These are phyloP conservation scores for Diplosphaera chodatii DNA, from an alignment of 139 green algal species.

Conservation along the genomic window DNA sequence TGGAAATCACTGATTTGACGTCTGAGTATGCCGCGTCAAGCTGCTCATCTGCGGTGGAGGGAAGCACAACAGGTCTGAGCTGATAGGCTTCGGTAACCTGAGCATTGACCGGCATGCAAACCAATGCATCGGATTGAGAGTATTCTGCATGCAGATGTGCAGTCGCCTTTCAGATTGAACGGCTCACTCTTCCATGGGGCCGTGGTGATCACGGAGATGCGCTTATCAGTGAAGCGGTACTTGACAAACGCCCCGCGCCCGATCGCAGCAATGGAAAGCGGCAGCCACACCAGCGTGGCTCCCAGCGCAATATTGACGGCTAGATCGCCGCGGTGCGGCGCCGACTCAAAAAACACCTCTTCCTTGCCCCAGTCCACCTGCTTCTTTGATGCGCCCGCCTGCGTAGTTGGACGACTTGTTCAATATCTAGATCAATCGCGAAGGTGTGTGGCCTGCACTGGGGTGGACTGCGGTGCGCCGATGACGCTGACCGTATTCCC, in stretches of 20 bases:
- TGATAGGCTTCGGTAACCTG: no score
- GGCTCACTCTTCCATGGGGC: constrained; percentile 87
- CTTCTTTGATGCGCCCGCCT: constrained; percentile 1
- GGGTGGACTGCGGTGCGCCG: no score
- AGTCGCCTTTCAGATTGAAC: no score
- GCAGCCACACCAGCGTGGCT: constrained; percentile 75
- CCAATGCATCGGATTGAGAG: no score
- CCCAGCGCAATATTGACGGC: constrained; percentile 75
- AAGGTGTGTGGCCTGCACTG: no score
- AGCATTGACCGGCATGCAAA: no score
- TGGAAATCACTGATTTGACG: constrained; percentile 64
- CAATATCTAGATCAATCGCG: no score
- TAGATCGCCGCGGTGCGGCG: constrained; percentile 65
- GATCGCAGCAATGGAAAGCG: constrained; percentile 69
- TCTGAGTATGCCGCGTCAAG: constrained; percentile 55
- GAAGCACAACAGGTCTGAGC: no score
- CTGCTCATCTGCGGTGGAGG: no score
- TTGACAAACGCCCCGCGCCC: constrained; percentile 74
- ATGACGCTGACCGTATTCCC: no score
- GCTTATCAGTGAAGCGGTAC: constrained; percentile 82
- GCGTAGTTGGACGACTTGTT: no score
- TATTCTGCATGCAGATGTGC: no score
- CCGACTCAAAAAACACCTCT: constrained; percentile 51
- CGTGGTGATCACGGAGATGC: constrained; percentile 64
- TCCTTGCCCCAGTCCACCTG: constrained; percentile 61